phyloP scores from a whole-genome alignment of 208 protist species.

The Wallacemonas sp. region DNA sequence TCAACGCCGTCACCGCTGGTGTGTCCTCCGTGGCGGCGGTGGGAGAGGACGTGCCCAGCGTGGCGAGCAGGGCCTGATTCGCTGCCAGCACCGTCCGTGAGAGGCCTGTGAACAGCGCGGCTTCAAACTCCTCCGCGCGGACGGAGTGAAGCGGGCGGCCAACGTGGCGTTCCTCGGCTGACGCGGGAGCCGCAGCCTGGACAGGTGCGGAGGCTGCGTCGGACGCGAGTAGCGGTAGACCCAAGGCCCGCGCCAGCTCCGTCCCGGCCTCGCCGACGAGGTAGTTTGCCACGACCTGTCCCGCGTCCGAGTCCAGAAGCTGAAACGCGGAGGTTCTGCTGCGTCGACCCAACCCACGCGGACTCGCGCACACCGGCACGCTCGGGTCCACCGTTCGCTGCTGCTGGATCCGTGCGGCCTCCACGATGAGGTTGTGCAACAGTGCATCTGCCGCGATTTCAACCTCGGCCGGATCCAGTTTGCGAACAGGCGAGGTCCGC shows the following conservation, averaged over 20 bases:
- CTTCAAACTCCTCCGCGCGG: neutral
- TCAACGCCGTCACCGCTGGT: neutral
- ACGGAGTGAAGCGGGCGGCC: neutral
- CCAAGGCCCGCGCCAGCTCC: neutral
- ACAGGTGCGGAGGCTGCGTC: too few species aligned
- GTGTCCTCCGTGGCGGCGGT: slow-evolving; percentile 9
- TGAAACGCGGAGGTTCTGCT: neutral
- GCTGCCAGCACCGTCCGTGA: neutral
- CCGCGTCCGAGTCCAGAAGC: slow-evolving; percentile 2
- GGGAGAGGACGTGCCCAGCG: neutral
- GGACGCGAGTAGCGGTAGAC: too few species aligned
- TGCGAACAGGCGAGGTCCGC: neutral
- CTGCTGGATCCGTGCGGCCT: slow-evolving; percentile 7
- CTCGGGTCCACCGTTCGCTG: slow-evolving; percentile 5
- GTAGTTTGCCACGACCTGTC: slow-evolving; percentile 17
- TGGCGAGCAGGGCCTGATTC: too few species aligned
- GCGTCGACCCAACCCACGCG: neutral
- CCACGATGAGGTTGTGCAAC: neutral
- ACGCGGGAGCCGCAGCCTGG: too few species aligned
- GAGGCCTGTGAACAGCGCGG: neutral
- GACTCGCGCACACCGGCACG: slow-evolving; percentile 2
- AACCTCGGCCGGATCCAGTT: neutral
- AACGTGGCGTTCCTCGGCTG: too few species aligned
- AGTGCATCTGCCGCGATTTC: neutral
- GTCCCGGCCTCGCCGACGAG: slow-evolving; percentile 18